These are phyloP conservation scores for Hirsutella rhossiliensis DNA, from an alignment of 2,329 filamentous ascomycete genomes.

Conservation along the genomic window DNA sequence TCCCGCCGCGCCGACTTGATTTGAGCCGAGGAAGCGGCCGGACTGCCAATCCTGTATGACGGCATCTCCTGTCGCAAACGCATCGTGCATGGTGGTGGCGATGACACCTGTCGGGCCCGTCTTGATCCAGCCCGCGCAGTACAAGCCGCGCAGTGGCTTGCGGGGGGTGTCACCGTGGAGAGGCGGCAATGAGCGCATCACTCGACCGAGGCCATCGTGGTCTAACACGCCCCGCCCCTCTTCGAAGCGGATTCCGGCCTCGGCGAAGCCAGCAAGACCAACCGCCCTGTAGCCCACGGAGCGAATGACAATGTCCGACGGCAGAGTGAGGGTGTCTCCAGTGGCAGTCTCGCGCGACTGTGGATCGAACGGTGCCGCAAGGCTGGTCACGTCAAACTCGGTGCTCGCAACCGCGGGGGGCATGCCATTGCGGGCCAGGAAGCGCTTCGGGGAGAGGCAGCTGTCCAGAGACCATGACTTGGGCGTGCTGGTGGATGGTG, in stretches of 20 bases:
- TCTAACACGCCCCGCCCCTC: constrained; percentile 59
- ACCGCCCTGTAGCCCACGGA: constrained; percentile 92
- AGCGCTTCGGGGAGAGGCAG: constrained; percentile 64
- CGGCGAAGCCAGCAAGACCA: constrained; percentile 59
- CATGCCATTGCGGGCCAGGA: constrained; percentile 38
- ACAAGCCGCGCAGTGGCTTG: constrained; percentile 54
- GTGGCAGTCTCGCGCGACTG: constrained; percentile 34
- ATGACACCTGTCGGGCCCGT: constrained; percentile 90
- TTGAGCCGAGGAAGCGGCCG: constrained; percentile 25
- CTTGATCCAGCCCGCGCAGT: constrained; percentile 96
- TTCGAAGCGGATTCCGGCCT: constrained; percentile 71
- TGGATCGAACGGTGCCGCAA: constrained; percentile 44
- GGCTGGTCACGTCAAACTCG: constrained; percentile 50
- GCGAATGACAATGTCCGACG: constrained; percentile 67
- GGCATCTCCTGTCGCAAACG: constrained; percentile 77
- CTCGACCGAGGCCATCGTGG: constrained; percentile 71
- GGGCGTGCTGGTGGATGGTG: constrained; percentile 30
- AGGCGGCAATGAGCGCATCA: constrained; percentile 30
- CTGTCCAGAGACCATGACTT: constrained; percentile 81
- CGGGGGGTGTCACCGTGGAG: constrained; percentile 8
- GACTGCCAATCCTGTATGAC: constrained; percentile 65
- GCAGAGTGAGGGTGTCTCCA: constrained; percentile 38
- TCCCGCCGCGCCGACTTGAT: constrained; percentile 4
- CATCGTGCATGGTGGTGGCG: constrained; percentile 89
- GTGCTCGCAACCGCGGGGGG: constrained; percentile 47